Base-by-base conservation (phyloP, 805 yeast genomes). In the Pichia sporocuriosa region DNA sequence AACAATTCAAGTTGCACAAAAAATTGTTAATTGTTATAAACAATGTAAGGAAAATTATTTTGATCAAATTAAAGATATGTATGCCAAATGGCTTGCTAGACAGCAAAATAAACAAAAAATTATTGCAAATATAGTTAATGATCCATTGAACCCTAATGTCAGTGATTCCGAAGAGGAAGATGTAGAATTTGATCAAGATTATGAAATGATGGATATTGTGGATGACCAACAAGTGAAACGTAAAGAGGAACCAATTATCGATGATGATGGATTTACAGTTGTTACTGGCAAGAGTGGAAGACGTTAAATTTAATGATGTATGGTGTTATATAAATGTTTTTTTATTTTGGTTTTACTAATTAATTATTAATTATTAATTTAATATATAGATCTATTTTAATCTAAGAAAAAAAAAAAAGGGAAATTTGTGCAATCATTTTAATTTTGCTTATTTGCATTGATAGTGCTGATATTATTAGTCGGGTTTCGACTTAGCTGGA, bases 251-350 rank as follows among this genome's bases (percentile, higher is more conserved):
- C 95, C 95, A 2, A 58, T 83, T 9, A 72, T 90, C 8, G 97
- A 90, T 57, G 97, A 90, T 26, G 97, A 90, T 57, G 98, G 97
- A 1, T 90, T 90, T 56, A 93, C 88, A 53, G 63, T 87, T 46
- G 97, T 90, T 4, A 87, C 80, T 10, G 38, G 21, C 54, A 80
- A 75, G 56, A 79, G 77, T 55, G 70, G 72, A 59, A 72, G 73
- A 59, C 63, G 70, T 51, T 55, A 36, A 41, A 3, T n/a, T n/a
- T n/a, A n/a, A n/a, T n/a, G n/a, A n/a, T n/a, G n/a, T n/a, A n/a
- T n/a, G n/a, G n/a, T n/a, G n/a, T n/a, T n/a, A n/a, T n/a, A n/a
- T n/a, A n/a, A n/a, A n/a, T n/a, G n/a, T n/a, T n/a, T n/a, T n/a
- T n/a, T n/a, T n/a, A n/a, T n/a, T n/a, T n/a, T n/a, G n/a, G n/a